Evolutionary conservation across 2,329 filamentous ascomycete species (phyloP), one percentile per base, ranked within the genome.

Genomic region (Cordyceps farinosa): DNA sequence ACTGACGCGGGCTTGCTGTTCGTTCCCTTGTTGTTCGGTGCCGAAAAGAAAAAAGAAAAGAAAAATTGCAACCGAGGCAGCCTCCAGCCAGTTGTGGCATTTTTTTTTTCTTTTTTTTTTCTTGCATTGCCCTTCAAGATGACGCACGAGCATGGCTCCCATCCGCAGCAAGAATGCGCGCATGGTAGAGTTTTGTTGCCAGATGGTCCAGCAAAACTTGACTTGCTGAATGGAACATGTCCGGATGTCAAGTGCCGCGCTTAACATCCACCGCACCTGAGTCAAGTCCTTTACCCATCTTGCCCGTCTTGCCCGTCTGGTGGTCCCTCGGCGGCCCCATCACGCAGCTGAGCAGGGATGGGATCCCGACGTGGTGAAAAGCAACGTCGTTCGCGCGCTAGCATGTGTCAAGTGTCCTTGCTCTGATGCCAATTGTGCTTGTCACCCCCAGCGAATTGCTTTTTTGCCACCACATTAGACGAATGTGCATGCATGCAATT

Each of bases 281-380:
- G 45, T 61, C 58, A 53, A 61, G 58, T 27, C 34, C 5, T 38
- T 17, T 34, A 36, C 3, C 27, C 47, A 5, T 50, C 52, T 40
- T 59, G 15, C 42, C 55, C 30, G 9, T 29, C 17, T 51, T 40
- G 9, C 38, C 38, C 38, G 5, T 40, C 38, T 40, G 15, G 38
- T 40, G 8, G 22, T 51, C 45, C 22, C 45, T 40, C 34, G 45
- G 17, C 45, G 34, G 58, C 58, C 38, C 58, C 48, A 61, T 52
- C 48, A n/a, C 29, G 40, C 58, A 61, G 58, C 58, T 61, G 58
- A 36, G 38, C 58, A 61, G 48, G 56, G 56, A 60, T 51, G 17
- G 22, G 32, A 48, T 22, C 8, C 8, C 42, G 53, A 36, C 51
- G 3, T 45, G 17, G 42, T 45, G 42, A 45, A 17, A 45, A 45